Evolutionary conservation across 2,329 filamentous ascomycete species (phyloP), one percentile per base, ranked within the genome.

Genomic region (Raffaelea arxii): DNA sequence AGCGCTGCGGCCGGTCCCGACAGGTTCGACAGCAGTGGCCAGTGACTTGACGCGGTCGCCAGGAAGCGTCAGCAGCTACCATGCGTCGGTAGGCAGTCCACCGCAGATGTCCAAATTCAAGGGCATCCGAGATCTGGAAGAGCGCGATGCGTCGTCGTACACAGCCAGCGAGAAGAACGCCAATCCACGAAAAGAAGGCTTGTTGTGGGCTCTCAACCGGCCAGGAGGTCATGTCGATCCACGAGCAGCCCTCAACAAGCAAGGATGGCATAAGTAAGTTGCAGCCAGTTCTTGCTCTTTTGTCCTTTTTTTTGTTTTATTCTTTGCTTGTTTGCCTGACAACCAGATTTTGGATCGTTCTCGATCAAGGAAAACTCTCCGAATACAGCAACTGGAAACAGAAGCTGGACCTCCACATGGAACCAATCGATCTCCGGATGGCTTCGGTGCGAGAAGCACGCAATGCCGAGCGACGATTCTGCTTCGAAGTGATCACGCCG

Each of bases 331-430:
- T 14, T 39, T 19, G 12, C 11, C 10, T 25, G n/a, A 30, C 7
- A 4, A 3, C 12, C 56, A 94, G 89, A 60, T 98, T 97, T 66
- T 98, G 92, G 92, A 94, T 98, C 53, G 92, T 98, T 2, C 74
- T 98, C 39, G 94, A 97, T 61, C 90, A 95, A 64, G 92, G 92
- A 22, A 95, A 92, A 62, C 74, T 98, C 16, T 96, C 91, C 2
- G 92, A 98, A 61, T 98, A 98, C 65, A 95, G 90, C 62, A 97
- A 98, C 63, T 98, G 92, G 92, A 98, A 98, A 66, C 88, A 98
- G 62, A 91, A 81, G 62, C 77, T 98, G 22, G 92, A 98, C 64
- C 71, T 97, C 23, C 94, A 98, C 62, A 97, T 95, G 80, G 92
- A 97, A 2, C 92, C 92, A 0, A 97, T 98, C 54, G 94, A 98